Evolutionary conservation across 2,329 filamentous ascomycete species (phyloP), one percentile per base, ranked within the genome.

Genomic region (Fusarium albosuccineum): DNA sequence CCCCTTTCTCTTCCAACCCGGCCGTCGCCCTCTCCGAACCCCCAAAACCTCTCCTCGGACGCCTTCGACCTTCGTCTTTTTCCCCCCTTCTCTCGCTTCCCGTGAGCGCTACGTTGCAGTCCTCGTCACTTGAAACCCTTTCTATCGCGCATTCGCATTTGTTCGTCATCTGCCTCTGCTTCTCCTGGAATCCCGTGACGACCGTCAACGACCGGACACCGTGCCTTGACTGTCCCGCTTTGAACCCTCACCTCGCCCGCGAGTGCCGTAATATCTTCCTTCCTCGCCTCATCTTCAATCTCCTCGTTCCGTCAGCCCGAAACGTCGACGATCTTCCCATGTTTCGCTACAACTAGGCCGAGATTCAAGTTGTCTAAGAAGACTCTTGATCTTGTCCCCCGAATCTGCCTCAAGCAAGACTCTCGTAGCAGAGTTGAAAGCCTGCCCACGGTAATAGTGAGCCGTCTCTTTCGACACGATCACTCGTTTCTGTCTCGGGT

Each of bases 401-500:
- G 57, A 69, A 61, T 27, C 49, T 64, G 60, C 56, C 60, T 62
- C 51, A 53, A 54, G 53, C 68, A 55, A 61, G 57, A 58, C 57
- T 48, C 57, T 60, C 60, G 66, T 73, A 72, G 67, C 64, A 61
- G 62, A 68, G 70, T 73, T 62, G 61, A 72, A 67, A 66, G 55
- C 56, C 67, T 72, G 75, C 76, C 80, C 80, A 78, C 79, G 82
- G 83, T 84, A 79, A 82, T 68, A 83, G 82, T 81, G 81, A 82
- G 76, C 77, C 76, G 73, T 75, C 73, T 75, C 71, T 66, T 71
- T 73, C 67, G 73, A 77, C 75, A 76, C 77, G 73, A 77, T 74
- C 77, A 78, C 74, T 81, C 78, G 75, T 80, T 77, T 73, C 75
- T 76, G 73, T 73, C 74, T 73, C 71, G 76, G 85, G 86, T 81